Evolutionary conservation across 768 basidiomycete genomes (phyloP).

Genomic region (Tubosaeta sp.): DNA sequence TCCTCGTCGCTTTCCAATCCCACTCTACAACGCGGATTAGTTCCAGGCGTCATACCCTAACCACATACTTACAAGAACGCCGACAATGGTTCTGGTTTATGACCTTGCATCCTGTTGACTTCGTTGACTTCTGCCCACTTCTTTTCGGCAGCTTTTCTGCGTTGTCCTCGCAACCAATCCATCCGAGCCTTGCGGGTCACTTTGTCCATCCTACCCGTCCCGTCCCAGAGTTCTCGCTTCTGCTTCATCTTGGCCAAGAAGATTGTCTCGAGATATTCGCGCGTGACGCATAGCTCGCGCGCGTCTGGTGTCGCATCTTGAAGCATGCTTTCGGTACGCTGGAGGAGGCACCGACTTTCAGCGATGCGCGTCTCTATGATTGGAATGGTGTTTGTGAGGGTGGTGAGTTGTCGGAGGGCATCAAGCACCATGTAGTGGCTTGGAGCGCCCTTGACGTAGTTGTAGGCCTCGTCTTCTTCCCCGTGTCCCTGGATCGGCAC

Average conservation of each 20-base stretch:
- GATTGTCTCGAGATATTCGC: slow-evolving; percentile 25
- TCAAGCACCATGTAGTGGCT: slow-evolving; percentile 25
- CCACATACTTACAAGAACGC: slow-evolving; percentile 19
- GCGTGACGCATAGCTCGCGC: slow-evolving; percentile 18
- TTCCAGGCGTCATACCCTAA: not conserved
- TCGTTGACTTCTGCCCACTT: slow-evolving; percentile 19
- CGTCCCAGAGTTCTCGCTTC: slow-evolving; percentile 31
- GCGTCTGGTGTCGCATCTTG: slow-evolving; percentile 13
- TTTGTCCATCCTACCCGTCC: slow-evolving; percentile 25
- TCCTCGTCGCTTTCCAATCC: slow-evolving; percentile 22
- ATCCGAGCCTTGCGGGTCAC: slow-evolving; percentile 20
- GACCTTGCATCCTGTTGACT: slow-evolving; percentile 4
- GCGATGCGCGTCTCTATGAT: slow-evolving; percentile 17
- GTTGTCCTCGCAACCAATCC: slow-evolving; percentile 21
- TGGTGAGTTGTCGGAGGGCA: slow-evolving; percentile 25
- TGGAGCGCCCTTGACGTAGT: slow-evolving; percentile 12
- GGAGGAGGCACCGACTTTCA: slow-evolving; percentile 17
- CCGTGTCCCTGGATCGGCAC: not conserved
- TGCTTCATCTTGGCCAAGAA: slow-evolving; percentile 28
- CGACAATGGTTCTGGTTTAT: slow-evolving; percentile 17
- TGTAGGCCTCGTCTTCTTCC: not conserved
- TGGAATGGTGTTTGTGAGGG: slow-evolving; percentile 19
- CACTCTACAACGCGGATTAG: slow-evolving; percentile 8
- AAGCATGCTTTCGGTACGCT: slow-evolving; percentile 13
- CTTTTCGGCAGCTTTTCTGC: slow-evolving; percentile 16